These are phyloP conservation scores for Xylaria sp. DNA, from an alignment of 2,329 filamentous ascomycete species.

Conservation along the genomic window DNA sequence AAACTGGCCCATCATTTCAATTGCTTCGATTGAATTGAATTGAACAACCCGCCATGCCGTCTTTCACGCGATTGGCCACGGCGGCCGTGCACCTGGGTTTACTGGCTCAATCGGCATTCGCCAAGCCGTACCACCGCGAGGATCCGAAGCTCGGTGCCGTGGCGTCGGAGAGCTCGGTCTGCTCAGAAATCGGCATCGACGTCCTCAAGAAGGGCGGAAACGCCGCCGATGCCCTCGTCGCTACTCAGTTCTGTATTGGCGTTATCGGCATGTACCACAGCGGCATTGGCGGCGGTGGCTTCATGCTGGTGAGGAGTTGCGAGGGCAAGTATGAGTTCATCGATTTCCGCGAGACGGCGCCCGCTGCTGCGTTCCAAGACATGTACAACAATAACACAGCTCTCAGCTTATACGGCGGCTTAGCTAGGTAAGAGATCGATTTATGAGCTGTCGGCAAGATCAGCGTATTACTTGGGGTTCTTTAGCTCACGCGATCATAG, in stretches of 20 bases:
- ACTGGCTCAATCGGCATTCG: slow-evolving; percentile 37
- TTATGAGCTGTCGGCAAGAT: not conserved
- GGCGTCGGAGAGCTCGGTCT: slow-evolving; percentile 75
- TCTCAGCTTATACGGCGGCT: slow-evolving; percentile 73
- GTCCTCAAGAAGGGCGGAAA: slow-evolving; percentile 71
- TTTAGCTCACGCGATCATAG: slow-evolving; percentile 50
- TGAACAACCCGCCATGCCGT: slow-evolving; percentile 39
- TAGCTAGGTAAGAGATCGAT: slow-evolving; percentile 72
- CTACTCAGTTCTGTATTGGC: slow-evolving; percentile 79
- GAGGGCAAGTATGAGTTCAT: slow-evolving; percentile 83
- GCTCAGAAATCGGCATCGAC: slow-evolving; percentile 74
- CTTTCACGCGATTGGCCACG: slow-evolving; percentile 38
- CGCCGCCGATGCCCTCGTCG: slow-evolving; percentile 80
- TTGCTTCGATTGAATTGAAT: slow-evolving; percentile 3
- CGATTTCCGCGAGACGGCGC: slow-evolving; percentile 87
- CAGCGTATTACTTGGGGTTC: not conserved
- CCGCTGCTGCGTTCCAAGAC: slow-evolving; percentile 78
- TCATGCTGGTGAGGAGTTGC: slow-evolving; percentile 80
- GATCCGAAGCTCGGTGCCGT: slow-evolving; percentile 66
- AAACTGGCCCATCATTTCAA: not conserved
- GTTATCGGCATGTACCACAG: slow-evolving; percentile 81
- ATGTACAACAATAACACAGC: slow-evolving; percentile 81
- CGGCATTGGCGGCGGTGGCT: slow-evolving; percentile 90
- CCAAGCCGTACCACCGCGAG: slow-evolving; percentile 31
- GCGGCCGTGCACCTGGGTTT: slow-evolving; percentile 42